Evolutionary conservation across 2,329 filamentous ascomycete genomes (phyloP).

Genomic region (Ophiocordyceps sinensis): DNA sequence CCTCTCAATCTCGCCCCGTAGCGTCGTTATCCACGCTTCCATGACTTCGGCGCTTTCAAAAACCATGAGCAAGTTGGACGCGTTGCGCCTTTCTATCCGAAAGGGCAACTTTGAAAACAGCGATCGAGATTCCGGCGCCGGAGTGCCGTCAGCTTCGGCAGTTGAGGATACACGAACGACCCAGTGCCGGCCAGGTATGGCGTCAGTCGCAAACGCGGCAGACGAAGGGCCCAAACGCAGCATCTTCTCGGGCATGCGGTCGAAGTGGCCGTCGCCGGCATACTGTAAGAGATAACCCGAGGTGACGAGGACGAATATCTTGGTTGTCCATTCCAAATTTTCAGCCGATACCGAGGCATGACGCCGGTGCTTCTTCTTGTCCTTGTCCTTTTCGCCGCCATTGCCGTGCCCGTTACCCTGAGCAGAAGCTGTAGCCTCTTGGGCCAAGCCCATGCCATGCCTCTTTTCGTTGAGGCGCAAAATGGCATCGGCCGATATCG

Average conservation of each 20-base stretch:
- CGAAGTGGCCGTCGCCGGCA: constrained; percentile 51
- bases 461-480: constrained; percentile 44
- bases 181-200: constrained; percentile 68
- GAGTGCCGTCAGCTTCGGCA: constrained; percentile 41
- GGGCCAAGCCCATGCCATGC: constrained; percentile 7
- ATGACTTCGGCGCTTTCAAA: constrained; percentile 61
- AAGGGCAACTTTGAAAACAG: constrained; percentile 52
- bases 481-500: constrained; percentile 53
- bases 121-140: constrained; percentile 39
- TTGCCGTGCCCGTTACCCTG: not conserved
- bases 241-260: constrained; percentile 60
- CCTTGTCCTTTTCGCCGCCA: constrained; percentile 16
- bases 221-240: constrained; percentile 60
- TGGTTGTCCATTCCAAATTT: constrained; percentile 52
- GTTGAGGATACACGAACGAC: constrained; percentile 61
- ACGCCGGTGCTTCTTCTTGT: constrained; percentile 33
- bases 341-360: constrained; percentile 23
- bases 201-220: constrained; percentile 66
- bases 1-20: constrained; percentile 56
- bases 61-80: constrained; percentile 55
- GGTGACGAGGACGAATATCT: constrained; percentile 57
- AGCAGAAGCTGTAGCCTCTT: constrained; percentile 4
- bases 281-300: constrained; percentile 67
- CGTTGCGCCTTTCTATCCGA: constrained; percentile 39
- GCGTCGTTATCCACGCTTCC: constrained; percentile 56